Evolutionary conservation across 257 asterid genomes (phyloP).

Genomic region (Gentiana straminea): DNA sequence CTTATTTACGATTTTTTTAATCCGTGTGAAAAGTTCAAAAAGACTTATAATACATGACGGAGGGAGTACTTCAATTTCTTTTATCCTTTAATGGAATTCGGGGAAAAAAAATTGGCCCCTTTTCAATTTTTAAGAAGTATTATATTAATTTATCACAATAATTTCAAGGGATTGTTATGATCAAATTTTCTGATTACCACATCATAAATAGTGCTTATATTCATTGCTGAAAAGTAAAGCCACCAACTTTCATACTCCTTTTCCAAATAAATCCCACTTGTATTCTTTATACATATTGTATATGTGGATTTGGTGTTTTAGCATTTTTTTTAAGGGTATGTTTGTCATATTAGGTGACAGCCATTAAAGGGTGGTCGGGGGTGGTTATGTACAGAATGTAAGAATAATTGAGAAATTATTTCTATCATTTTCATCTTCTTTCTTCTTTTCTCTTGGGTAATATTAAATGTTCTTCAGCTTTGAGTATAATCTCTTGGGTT

Average conservation of each 20-base stretch:
- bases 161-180: conserved; percentile 9
- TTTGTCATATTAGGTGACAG: conserved; percentile 15
- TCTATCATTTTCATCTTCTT: conserved; percentile 43
- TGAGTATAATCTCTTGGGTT: conserved; percentile 31
- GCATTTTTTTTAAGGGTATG: conserved; percentile 9
- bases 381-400: conserved; percentile 27
- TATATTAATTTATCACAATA: conserved; percentile 3
- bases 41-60: no score
- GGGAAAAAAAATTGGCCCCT: conserved; percentile 18
- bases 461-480: conserved; percentile 3
- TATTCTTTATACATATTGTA: not conserved
- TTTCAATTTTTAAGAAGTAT: conserved; percentile 2
- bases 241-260: conserved; percentile 19
- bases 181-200: conserved; percentile 3
- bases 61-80: not conserved
- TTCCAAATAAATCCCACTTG: conserved; percentile 18
- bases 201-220: conserved; percentile 8
- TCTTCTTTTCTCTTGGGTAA: conserved; percentile 16
- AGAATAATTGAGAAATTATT: conserved; percentile 22
- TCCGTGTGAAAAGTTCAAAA: no score
- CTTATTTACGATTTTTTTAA: no score
- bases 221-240: conserved; percentile 40
- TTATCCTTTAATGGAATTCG: conserved; percentile 7
- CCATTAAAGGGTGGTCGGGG: conserved; percentile 27
- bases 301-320: conserved; percentile 23